Percentiles rank a stretch among this genome's conserved stretches.
Evolutionary conservation across 208 protist genomes (phyloP).

Genomic region (Wallacemonas sp.): DNA sequence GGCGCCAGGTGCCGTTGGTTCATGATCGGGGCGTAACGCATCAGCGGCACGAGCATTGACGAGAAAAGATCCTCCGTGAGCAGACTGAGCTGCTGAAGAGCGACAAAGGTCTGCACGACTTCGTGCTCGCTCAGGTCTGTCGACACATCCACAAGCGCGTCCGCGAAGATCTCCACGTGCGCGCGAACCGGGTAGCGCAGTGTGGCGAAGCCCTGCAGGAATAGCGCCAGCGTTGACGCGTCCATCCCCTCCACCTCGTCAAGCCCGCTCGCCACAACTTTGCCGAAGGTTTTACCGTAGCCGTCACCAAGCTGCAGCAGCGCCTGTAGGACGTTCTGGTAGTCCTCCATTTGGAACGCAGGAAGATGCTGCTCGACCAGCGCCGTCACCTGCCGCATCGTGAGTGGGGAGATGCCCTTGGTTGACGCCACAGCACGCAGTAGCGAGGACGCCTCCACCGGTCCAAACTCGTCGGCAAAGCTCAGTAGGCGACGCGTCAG

Average conservation of each 20-base stretch:
- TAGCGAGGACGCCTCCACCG: constrained; percentile 61
- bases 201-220: constrained; percentile 59
- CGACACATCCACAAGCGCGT: constrained; percentile 77
- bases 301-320: constrained; percentile 27
- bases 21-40: constrained; percentile 46
- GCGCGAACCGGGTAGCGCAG: constrained; percentile 67
- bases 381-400: constrained; percentile 43
- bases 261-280: constrained; percentile 66
- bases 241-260: constrained; percentile 85
- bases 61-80: constrained; percentile 71
- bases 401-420: constrained; percentile 56
- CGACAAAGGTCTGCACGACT: constrained; percentile 76
- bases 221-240: constrained; percentile 64
- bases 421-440: constrained; percentile 41
- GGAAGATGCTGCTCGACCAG: constrained; percentile 44
- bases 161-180: constrained; percentile 87
- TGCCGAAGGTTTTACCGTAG: constrained; percentile 39
- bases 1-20: constrained; percentile 56
- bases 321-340: constrained; percentile 55
- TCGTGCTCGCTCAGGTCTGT: constrained; percentile 61
- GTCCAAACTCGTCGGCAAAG: constrained; percentile 51
- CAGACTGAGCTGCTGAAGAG: constrained; percentile 64
- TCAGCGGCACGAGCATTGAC: constrained; percentile 39
- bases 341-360: constrained; percentile 84
- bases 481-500: constrained; percentile 59